Evolutionary conservation across 2,329 filamentous ascomycete genomes (phyloP).

Genomic region (Sporothrix protearum): DNA sequence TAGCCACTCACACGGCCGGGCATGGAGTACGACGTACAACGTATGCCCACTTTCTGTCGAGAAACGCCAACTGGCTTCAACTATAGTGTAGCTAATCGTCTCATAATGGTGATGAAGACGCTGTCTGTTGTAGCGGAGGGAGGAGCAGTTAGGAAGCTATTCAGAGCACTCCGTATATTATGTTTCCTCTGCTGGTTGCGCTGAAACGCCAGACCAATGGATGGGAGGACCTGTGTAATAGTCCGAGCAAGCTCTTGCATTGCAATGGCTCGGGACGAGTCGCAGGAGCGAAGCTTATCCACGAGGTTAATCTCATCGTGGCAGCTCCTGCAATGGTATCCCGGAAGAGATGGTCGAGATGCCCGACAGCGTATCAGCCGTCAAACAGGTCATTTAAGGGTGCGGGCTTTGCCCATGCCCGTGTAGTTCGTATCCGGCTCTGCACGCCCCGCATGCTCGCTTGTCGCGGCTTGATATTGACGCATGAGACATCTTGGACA

Average conservation of each 20-base stretch:
- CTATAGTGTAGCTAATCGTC: neutral
- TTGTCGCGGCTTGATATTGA: neutral
- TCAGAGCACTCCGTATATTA: neutral
- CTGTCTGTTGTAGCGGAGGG: neutral
- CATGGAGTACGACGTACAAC: neutral
- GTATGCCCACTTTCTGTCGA: neutral
- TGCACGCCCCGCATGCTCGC: neutral
- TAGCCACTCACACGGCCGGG: neutral
- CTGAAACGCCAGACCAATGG: neutral
- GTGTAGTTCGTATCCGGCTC: neutral
- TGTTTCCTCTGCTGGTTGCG: neutral
- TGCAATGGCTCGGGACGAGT: constrained; percentile 9
- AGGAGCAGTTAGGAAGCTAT: neutral
- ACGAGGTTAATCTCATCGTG: neutral
- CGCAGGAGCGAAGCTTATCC: constrained; percentile 5
- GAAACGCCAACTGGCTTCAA: neutral
- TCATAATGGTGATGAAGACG: neutral
- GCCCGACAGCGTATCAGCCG: neutral
- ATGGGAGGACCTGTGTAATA: no score
- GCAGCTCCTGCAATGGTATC: neutral
- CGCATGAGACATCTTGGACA: neutral
- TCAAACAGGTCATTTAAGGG: neutral
- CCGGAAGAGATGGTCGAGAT: neutral
- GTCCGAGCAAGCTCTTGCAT: neutral
- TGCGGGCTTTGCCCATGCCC: neutral